Base-by-base conservation (phyloP, 2,329 filamentous ascomycete genomes). In the Penicillium sp. region DNA sequence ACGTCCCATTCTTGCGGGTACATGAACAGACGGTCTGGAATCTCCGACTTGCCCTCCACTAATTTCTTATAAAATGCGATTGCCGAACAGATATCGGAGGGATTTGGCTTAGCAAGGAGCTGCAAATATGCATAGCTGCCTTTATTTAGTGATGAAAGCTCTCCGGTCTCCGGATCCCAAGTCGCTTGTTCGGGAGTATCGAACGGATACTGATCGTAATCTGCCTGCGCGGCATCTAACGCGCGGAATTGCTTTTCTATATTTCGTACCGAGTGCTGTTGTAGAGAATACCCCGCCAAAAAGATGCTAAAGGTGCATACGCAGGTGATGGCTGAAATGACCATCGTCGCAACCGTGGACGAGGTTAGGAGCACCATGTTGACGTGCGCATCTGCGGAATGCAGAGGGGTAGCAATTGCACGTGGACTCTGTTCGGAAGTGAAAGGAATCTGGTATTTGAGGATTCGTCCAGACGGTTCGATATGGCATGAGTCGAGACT, bases 251-350 rank as follows among this genome's bases (percentile, higher is more conserved):
- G 89, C 56, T 80, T 78, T 65, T 93, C 89, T 30, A 97, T 81
- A 64, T 87, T 87, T 60, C 82, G 83, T 4, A 96, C 83, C 0
- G 91, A 94, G 65, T 90, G 85, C 72, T 97, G 92, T 67, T 97
- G 92, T 53, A 96, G 81, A 3, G 86, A 83, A 71, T 95, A 96
- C 66, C 92, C 92, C 52, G 89, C 91, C 30, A 96, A 79, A 71
- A 97, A 97, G 24, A 97, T 84, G 4, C 91, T 83, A 38, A 86
- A 72, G 3, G 91, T 96, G 73, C 90, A 96, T 24, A 89, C 70
- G 61, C 90, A 77, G 58, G 96, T 88, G 23, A 78, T 67, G 5
- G 70, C 69, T 35, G 74, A 70, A 23, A 76, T 77, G 58, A 78
- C 56, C 33, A 75, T 70, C 42, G 72, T 67, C 14, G 75, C 76